Percentiles rank a stretch among this genome's conserved stretches.
These are phyloP conservation scores for Metschnikowia lunata DNA, from an alignment of 805 yeast genomes.

Conservation along the genomic window DNA sequence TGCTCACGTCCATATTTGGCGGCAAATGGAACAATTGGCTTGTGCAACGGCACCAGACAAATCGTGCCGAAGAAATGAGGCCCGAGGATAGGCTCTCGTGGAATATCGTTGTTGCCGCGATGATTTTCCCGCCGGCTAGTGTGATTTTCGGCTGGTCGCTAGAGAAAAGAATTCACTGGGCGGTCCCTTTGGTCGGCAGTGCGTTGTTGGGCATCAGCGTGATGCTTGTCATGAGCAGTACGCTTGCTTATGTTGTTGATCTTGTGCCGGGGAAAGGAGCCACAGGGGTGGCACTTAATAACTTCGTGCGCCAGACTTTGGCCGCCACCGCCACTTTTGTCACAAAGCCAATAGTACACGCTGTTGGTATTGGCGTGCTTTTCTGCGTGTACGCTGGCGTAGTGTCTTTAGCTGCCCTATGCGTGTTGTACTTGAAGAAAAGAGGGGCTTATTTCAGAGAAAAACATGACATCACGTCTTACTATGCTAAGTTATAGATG, in stretches of 20 bases:
- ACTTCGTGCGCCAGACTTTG: conserved; percentile 63
- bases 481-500: conserved; percentile 48
- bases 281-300: conserved; percentile 81
- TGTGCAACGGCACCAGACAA: conserved; percentile 45
- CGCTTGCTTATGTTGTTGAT: conserved; percentile 76
- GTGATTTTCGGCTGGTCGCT: conserved; percentile 82
- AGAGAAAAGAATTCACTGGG: conserved; percentile 64
- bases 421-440: conserved; percentile 45
- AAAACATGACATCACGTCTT: conserved; percentile 50
- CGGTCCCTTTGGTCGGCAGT: conserved; percentile 74
- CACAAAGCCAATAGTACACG: conserved; percentile 63
- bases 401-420: conserved; percentile 39
- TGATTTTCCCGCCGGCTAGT: conserved; percentile 58
- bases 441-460: conserved; percentile 61
- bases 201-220: conserved; percentile 78
- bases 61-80: conserved; percentile 57
- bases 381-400: conserved; percentile 63
- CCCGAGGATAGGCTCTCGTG: conserved; percentile 80
- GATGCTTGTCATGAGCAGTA: conserved; percentile 79
- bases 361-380: conserved; percentile 68
- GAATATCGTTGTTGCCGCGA: conserved; percentile 64
- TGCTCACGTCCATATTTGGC: conserved; percentile 72
- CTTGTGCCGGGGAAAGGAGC: conserved; percentile 85
- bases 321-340: conserved; percentile 77
- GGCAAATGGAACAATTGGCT: conserved; percentile 75